Evolutionary conservation across 2,329 filamentous ascomycete species (phyloP).

Genomic region (Fusarium subtropicale): DNA sequence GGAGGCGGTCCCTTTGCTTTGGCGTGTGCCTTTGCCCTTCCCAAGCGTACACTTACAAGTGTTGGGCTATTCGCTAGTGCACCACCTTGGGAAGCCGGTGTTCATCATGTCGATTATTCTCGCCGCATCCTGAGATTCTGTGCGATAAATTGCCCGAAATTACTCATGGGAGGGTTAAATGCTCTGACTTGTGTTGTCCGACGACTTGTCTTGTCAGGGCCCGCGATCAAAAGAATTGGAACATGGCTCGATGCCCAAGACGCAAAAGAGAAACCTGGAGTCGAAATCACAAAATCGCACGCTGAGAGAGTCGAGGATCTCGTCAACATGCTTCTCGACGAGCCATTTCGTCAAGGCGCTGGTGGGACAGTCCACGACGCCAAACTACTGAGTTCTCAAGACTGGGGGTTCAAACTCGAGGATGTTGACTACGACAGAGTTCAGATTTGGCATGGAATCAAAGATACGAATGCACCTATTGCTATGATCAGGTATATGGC

Average conservation of each 20-base stretch:
- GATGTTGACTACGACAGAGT: not conserved
- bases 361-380: not conserved
- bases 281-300: not conserved
- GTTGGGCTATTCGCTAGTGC: constrained; percentile 8
- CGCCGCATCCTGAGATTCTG: constrained; percentile 37
- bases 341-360: constrained; percentile 31
- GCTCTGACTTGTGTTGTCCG: not conserved
- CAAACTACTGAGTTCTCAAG: constrained; percentile 24
- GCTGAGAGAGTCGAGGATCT: not conserved
- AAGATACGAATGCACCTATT: constrained; percentile 9
- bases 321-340: constrained; percentile 36
- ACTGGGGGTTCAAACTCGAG: constrained; percentile 4
- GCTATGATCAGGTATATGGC: constrained; percentile 9
- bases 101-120: constrained; percentile 44
- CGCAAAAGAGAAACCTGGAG: not conserved
- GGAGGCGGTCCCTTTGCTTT: not conserved
- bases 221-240: constrained; percentile 12
- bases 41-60: not conserved
- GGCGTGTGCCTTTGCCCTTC: not conserved
- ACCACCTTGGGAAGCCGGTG: constrained; percentile 1
- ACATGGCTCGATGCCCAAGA: constrained; percentile 11
- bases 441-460: not conserved
- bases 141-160: constrained; percentile 29
- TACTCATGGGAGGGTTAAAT: not conserved
- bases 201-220: constrained; percentile 3